Conservation (phyloP, 257 asterid species). For the Haberlea rhodopensis region DNA sequence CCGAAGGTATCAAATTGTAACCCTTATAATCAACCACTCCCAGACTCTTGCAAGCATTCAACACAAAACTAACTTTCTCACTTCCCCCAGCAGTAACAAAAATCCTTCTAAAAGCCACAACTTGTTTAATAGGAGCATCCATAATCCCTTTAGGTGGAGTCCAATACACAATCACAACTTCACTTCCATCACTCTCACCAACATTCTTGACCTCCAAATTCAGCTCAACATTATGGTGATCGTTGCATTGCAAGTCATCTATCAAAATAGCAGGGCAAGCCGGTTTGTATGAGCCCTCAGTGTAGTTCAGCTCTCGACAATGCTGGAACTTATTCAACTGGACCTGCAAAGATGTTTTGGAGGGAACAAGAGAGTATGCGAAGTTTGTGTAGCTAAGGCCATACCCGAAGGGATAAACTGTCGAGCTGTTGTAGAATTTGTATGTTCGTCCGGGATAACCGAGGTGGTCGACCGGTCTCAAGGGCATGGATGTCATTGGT, state of each 20-base stretch:
- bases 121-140: constrained; percentile 33
- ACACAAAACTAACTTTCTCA: constrained; percentile 20
- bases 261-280: constrained; percentile 27
- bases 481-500: constrained; percentile 43
- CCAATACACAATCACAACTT: constrained; percentile 37
- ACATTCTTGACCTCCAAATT: constrained; percentile 29
- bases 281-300: constrained; percentile 12
- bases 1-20: constrained; percentile 33
- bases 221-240: background rate
- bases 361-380: constrained; percentile 3
- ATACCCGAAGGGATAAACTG: constrained; percentile 40
- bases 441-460: constrained; percentile 53
- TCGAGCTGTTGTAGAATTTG: constrained; percentile 41
- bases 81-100: constrained; percentile 26
- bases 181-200: constrained; percentile 33
- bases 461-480: constrained; percentile 30
- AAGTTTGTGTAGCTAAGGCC: constrained; percentile 50
- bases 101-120: constrained; percentile 39
- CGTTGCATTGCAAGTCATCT: constrained; percentile 19
- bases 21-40: constrained; percentile 34
- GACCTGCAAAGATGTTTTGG: constrained; percentile 1
- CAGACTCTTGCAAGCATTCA: constrained; percentile 38
- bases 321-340: constrained; percentile 28
- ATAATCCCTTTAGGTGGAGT: constrained; percentile 24
- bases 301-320: constrained; percentile 36